Percentiles rank a stretch among this genome's conserved stretches.
Conservation (phyloP, 106 monocot genomes). For the Narthecium ossifragum region DNA sequence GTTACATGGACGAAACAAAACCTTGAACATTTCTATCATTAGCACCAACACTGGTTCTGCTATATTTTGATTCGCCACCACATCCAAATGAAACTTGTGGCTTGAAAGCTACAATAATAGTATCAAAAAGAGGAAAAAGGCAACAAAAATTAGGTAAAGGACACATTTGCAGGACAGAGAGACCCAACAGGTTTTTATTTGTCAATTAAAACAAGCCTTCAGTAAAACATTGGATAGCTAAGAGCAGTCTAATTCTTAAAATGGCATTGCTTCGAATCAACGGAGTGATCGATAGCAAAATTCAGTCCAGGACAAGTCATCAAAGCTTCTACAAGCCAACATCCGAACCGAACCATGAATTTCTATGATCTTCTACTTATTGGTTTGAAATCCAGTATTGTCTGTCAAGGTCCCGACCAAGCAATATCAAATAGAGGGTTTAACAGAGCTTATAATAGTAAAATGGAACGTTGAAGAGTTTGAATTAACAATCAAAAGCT, state of each 20-base stretch:
- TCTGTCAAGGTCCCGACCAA: too few species aligned
- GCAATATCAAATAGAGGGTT: too few species aligned
- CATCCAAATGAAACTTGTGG: constrained; percentile 11
- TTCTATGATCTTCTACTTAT: too few species aligned
- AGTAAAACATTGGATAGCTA: neutral
- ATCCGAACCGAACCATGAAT: too few species aligned
- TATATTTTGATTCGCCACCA: neutral
- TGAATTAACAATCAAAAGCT: too few species aligned
- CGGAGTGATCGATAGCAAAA: too few species aligned
- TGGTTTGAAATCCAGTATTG: too few species aligned
- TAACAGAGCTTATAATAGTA: too few species aligned
- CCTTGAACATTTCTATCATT: neutral
- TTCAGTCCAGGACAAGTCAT: too few species aligned
- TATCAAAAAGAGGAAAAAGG: neutral
- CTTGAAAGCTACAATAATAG: constrained; percentile 3
- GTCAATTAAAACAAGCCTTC: neutral
- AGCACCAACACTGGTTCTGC: neutral
- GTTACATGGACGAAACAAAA: neutral
- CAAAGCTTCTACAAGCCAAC: too few species aligned
- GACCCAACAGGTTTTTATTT: neutral
- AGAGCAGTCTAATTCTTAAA: neutral
- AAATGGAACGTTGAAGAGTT: too few species aligned
- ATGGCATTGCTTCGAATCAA: too few species aligned
- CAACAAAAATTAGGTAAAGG: neutral
- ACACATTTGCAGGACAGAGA: neutral